Base-by-base conservation (phyloP, 495 filamentous ascomycete genomes). In the Clohesyomyces aquaticus region DNA sequence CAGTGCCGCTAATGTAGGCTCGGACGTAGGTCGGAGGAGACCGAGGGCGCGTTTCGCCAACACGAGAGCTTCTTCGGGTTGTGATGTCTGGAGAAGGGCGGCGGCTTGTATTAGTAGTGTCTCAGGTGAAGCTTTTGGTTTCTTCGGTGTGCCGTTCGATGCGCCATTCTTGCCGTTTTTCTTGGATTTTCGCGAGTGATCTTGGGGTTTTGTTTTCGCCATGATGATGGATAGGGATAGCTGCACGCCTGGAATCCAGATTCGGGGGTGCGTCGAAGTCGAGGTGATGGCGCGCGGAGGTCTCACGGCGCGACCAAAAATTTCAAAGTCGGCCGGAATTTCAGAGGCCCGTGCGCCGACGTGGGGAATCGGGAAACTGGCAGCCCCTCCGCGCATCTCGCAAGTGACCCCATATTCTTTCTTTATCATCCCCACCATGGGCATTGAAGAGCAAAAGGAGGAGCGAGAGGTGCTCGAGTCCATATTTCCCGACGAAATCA, bases 401-500 rank as follows among this genome's bases (percentile, higher is more conserved):
- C n/a, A n/a, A n/a, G n/a, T n/a, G n/a, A n/a, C n/a, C n/a, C n/a
- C n/a, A n/a, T n/a, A n/a, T n/a, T n/a, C n/a, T n/a, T n/a, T n/a
- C n/a, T n/a, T n/a, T n/a, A n/a, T n/a, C n/a, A n/a, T n/a, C n/a
- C n/a, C n/a, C 61, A 70, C 21, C 51, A 98, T 97, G 94, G 93
- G 93, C 25, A 84, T 82, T 71, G 94, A 98, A 78, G 94, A 98
- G 59, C 94, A 98, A 75, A 78, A 84, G 54, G 93, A 98, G 79
- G 94, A 98, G 80, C 88, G 93, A 67, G 94, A 97, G 74, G 93
- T 98, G 56, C 90, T 98, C 66, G 91, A 93, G 71, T 96, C 92
- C 56, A 99, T 99, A 68, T 99, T 96, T 71, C 93, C 95, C 12
- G 95, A 99, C 35, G 95, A 99, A 75, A 96, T 98, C 52, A 90